Conservation (phyloP, 768 basidiomycete species). For the Lactarius psammicola region DNA sequence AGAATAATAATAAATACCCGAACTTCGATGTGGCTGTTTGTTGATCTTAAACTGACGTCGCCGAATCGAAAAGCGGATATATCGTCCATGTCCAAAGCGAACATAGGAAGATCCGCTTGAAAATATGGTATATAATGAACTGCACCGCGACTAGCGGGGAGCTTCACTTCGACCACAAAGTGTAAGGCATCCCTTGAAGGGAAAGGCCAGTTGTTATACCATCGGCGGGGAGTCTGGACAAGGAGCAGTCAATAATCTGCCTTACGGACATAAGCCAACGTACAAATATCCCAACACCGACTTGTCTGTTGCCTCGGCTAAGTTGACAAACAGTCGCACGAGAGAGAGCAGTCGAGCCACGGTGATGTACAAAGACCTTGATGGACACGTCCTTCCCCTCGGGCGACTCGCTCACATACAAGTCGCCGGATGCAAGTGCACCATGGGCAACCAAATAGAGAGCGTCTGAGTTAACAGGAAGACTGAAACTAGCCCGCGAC, state of each 20-base stretch:
- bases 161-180: slow-evolving; percentile 31
- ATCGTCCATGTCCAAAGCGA: slow-evolving; percentile 4
- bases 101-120: slow-evolving; percentile 15
- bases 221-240: slow-evolving; percentile 23
- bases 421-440: slow-evolving; percentile 24
- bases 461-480: slow-evolving; percentile 35
- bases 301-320: slow-evolving; percentile 30
- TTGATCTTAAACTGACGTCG: slow-evolving; percentile 3
- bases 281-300: slow-evolving; percentile 43
- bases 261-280: slow-evolving; percentile 21
- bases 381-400: slow-evolving; percentile 33
- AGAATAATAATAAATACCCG: slow-evolving; percentile 29
- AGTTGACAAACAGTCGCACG: slow-evolving; percentile 38
- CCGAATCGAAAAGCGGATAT: slow-evolving; percentile 13
- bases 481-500: slow-evolving; percentile 34
- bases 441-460: slow-evolving; percentile 38
- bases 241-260: not conserved
- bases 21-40: slow-evolving; percentile 34
- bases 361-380: slow-evolving; percentile 36
- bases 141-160: not conserved
- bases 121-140: slow-evolving; percentile 12
- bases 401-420: slow-evolving; percentile 18
- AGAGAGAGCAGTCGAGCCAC: slow-evolving; percentile 30
- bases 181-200: slow-evolving; percentile 27
- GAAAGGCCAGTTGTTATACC: slow-evolving; percentile 8